Base-by-base conservation (phyloP, 352 stramenopile species). In the Globisporangium parvum region DNA sequence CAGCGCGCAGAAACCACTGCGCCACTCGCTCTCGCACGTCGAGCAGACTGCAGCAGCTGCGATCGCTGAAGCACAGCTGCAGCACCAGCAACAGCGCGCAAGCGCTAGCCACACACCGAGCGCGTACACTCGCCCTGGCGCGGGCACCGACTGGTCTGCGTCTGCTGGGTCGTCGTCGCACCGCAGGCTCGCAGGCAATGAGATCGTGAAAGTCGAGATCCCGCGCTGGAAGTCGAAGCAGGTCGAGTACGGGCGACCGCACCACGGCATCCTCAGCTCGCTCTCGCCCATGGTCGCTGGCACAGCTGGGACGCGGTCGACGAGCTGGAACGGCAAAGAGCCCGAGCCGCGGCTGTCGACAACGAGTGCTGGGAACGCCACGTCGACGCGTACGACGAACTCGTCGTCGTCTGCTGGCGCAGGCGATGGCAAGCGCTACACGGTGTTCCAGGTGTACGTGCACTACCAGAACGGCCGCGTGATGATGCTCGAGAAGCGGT, bases 121-220 rank as follows among this genome's bases (percentile, higher is more conserved):
- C 31, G 50, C 12, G 12, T 47, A 53, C 45, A 64, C n/a, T 23
- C 53, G 44, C 24, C 47, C 50, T 8, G 33, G 40, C 21, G 24
- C n/a, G n/a, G 23, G 31, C 3, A 60, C 39, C 20, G 47, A 65
- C 40, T 23, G 20, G 12, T 51, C 58, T 24, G 42, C 46, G 31
- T 65, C 59, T 31, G 33, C 41, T 24, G 49, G 49, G n/a, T 60
- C 53, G 20, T 40, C 44, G 47, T 56, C 47, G 23, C 39, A 60
- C 46, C 48, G 48, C 10, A 14, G 45, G 3, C 15, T 33, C 15
- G 49, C 46, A 10, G 69, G 63, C 9, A 77, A 90, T 46, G 77
- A 91, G 53, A 80, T 88, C 31, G 40, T 83, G 20, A 82, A 83
- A 45, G 77, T 91, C 47, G 80, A 91, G 59, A 91, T 91, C 56